phyloP scores from a whole-genome alignment of 257 asterid species.

The Capsicum baccatum region DNA sequence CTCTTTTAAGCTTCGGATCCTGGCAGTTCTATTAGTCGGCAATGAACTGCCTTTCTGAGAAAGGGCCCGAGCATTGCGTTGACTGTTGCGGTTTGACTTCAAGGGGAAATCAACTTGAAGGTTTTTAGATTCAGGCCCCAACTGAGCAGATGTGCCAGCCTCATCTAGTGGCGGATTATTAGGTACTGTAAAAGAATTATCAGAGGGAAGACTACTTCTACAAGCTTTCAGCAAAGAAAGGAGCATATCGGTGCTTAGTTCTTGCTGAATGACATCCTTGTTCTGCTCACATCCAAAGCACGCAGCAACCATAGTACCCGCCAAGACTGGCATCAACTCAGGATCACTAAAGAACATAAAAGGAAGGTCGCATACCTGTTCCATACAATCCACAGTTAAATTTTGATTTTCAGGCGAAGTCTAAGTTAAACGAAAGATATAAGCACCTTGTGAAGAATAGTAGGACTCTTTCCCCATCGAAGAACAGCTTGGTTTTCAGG shows the following conservation, averaged over 20 bases:
- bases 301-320: conserved; percentile 82
- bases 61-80: conserved; percentile 48
- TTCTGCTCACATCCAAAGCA: conserved; percentile 93
- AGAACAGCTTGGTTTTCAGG: conserved; percentile 93
- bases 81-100: conserved; percentile 48
- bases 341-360: conserved; percentile 93
- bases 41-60: conserved; percentile 51
- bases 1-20: conserved; percentile 64
- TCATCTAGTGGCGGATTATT: conserved; percentile 47
- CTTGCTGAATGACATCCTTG: conserved; percentile 90
- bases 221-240: conserved; percentile 79
- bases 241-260: conserved; percentile 96
- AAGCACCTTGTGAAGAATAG: conserved; percentile 95
- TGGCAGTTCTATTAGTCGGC: conserved; percentile 46
- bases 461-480: conserved; percentile 99
- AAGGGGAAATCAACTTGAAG: conserved; percentile 53
- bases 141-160: conserved; percentile 47
- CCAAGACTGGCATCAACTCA: conserved; percentile 85
- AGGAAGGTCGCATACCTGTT: conserved; percentile 95
- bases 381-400: conserved; percentile 37
- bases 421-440: not conserved
- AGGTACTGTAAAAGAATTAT: conserved; percentile 28
- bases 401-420: not conserved
- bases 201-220: conserved; percentile 49
- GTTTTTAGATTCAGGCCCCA: conserved; percentile 54